Evolutionary conservation across 768 basidiomycete genomes (phyloP).

Genomic region (Mycena alexandri): DNA sequence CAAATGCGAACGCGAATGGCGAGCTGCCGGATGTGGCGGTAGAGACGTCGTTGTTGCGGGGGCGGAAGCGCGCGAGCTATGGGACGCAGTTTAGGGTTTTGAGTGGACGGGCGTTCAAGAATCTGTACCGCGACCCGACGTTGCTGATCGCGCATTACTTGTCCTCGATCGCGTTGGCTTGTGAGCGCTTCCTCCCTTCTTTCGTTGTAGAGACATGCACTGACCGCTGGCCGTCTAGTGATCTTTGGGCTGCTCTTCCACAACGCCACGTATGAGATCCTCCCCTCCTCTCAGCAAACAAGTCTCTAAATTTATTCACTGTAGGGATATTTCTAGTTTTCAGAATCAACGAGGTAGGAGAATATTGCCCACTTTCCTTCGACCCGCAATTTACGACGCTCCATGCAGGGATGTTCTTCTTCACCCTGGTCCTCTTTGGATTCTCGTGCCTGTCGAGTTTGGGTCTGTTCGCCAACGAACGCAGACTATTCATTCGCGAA

Average conservation of each 20-base stretch:
- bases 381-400: background rate
- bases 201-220: background rate
- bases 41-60: conserved; percentile 77
- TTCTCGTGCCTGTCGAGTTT: conserved; percentile 97
- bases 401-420: conserved; percentile 89
- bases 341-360: conserved; percentile 91
- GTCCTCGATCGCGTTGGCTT: conserved; percentile 84
- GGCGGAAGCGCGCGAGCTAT: conserved; percentile 86
- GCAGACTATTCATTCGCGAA: conserved; percentile 98
- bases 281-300: background rate
- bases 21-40: conserved; percentile 75
- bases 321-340: conserved; percentile 94
- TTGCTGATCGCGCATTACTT: conserved; percentile 92
- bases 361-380: background rate
- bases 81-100: conserved; percentile 93
- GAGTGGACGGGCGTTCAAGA: conserved; percentile 98
- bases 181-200: conserved; percentile 62
- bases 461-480: conserved; percentile 93
- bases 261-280: conserved; percentile 74
- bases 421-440: conserved; percentile 95
- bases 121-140: conserved; percentile 94
- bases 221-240: conserved; percentile 57
- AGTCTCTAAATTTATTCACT: conserved; percentile 10
- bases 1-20: conserved; percentile 49
- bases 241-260: conserved; percentile 96